phyloP scores from a whole-genome alignment of 352 stramenopile species.

The Phytophthora nicotianae region DNA sequence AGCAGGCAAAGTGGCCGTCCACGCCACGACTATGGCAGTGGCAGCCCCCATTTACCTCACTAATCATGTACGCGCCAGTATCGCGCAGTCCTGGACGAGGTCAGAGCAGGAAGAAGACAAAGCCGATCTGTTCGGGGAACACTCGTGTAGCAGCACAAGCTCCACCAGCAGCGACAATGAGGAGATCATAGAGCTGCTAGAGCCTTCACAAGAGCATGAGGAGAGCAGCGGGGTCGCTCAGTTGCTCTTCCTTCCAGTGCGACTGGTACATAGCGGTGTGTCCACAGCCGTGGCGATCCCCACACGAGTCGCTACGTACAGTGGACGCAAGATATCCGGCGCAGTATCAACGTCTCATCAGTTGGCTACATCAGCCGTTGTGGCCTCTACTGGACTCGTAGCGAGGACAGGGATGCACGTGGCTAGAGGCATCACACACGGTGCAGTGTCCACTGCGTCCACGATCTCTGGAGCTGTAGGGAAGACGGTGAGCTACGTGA shows the following conservation, averaged over 20 bases:
- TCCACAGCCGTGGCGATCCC: slow-evolving; percentile 64
- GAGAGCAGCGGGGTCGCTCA: slow-evolving; percentile 47
- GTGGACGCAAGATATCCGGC: slow-evolving; percentile 60
- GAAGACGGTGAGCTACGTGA: slow-evolving; percentile 54
- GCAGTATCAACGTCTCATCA: slow-evolving; percentile 64
- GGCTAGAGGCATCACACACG: slow-evolving; percentile 48
- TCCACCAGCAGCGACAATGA: slow-evolving; percentile 31
- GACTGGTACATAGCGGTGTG: slow-evolving; percentile 60
- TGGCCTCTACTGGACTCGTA: slow-evolving; percentile 54
- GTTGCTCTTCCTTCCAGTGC: slow-evolving; percentile 66
- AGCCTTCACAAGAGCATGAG: slow-evolving; percentile 12
- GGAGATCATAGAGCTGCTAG: slow-evolving; percentile 16
- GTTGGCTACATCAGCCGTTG: slow-evolving; percentile 60
- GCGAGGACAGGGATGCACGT: slow-evolving; percentile 62
- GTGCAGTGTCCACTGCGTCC: slow-evolving; percentile 59
- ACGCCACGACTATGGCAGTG: slow-evolving; percentile 63
- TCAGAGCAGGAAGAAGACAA: slow-evolving; percentile 13
- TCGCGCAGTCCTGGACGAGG: slow-evolving; percentile 33
- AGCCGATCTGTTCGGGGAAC: slow-evolving; percentile 61
- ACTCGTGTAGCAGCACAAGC: slow-evolving; percentile 18
- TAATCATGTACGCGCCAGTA: slow-evolving; percentile 50
- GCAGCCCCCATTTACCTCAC: slow-evolving; percentile 64
- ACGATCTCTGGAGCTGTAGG: slow-evolving; percentile 58
- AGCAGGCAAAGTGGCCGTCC: slow-evolving; percentile 58
- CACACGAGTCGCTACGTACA: slow-evolving; percentile 50